Evolutionary conservation across 352 stramenopile species (phyloP), one percentile per base, ranked within the genome.

Genomic region (Phytophthora palmivora): DNA sequence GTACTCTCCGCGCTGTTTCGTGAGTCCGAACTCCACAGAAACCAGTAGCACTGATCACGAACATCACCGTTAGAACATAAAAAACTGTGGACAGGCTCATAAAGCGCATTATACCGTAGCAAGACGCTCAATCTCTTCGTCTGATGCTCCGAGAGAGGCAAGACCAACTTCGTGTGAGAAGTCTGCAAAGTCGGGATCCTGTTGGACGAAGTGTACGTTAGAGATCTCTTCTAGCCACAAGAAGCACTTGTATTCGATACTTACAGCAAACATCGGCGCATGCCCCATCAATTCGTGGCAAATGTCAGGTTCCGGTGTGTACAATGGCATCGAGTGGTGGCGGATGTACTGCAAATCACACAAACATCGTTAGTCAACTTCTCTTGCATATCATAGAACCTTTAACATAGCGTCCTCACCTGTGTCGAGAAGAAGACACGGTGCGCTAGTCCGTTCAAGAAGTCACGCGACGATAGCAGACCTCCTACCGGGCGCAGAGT

Each of bases 241-340:
- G 10, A 12, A 34, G 6, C 30, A 34, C 3, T 9, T 7, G 11
- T 9, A 34, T 14, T 34, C 30, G 10, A 33, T 33, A 74, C 79
- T 18, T 68, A 89, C 79, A 3, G 95, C 96, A 80, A 99, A 98
- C 94, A 99, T 98, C 0, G 97, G 97, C 6, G 96, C 96, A 71
- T 99, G 96, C 39, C 92, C 92, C 78, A 98, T 92, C 16, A 98
- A 81, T 67, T 99, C 97, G 79, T 99, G 97, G 74, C 95, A 98
- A 81, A 99, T 98, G 62, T 99, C 97, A 2, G 97, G 97, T 81
- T 99, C 97, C 3, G 97, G 97, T 12, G 96, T 99, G 81, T 99
- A 99, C 34, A 99, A 74, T 19, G 96, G 96, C 75, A 89, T 96
- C 48, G 89, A 98, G 64, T 98, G 88, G 84, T 98, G 95, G 46